Conservation (phyloP, 345 rosid species). For the Eutrema japonicum region DNA sequence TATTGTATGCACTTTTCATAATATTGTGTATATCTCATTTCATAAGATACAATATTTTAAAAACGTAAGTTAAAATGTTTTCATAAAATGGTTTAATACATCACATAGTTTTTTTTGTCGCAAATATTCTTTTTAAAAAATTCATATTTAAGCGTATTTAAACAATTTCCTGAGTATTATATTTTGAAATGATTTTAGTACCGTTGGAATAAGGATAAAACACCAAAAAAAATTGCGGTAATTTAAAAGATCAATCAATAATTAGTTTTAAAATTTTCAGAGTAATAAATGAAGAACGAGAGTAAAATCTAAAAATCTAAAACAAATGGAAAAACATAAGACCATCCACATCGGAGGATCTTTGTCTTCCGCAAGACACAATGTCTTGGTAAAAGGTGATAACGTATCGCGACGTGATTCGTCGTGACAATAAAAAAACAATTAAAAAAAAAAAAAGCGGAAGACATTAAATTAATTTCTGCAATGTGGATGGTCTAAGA, state of each 20-base stretch:
- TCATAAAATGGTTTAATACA: neutral
- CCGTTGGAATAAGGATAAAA: no score
- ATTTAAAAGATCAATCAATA: no score
- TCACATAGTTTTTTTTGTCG: neutral
- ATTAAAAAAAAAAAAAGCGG: no score
- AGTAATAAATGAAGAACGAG: neutral
- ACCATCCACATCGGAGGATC: no score
- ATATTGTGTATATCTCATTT: neutral
- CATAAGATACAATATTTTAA: neutral
- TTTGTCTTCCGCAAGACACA: no score
- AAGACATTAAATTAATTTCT: no score
- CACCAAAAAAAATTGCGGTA: no score
- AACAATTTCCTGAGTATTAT: neutral
- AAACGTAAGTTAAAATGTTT: neutral
- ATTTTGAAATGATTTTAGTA: neutral
- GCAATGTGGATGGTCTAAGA: no score
- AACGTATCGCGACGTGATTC: no score
- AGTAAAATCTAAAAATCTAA: neutral
- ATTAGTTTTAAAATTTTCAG: neutral
- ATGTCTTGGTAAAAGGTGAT: no score
- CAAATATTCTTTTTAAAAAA: neutral
- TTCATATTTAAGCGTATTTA: neutral
- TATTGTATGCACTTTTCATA: neutral
- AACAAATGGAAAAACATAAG: neutral
- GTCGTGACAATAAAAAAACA: no score